A percentile compares a stretch with the other conserved stretches of the same genome.
These are phyloP conservation scores for Pulveroboletus frians DNA, from an alignment of 768 basidiomycete genomes.

Conservation along the genomic window DNA sequence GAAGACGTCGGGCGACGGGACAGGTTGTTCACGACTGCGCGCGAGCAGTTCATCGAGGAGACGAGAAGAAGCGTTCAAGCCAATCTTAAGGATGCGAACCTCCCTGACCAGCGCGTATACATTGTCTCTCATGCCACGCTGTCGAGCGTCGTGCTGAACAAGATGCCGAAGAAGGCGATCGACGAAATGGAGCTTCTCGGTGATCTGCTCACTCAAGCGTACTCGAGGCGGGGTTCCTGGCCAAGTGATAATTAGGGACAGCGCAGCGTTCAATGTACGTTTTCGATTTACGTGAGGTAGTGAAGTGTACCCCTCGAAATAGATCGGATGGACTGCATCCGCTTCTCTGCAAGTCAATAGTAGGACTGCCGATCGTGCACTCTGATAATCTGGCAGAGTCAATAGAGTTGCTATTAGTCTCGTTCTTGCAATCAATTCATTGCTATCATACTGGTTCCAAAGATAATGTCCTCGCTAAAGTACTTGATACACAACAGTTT, in stretches of 20 bases:
- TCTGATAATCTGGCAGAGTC: too few species aligned
- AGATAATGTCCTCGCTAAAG: too few species aligned
- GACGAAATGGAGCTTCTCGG: slow-evolving; percentile 4
- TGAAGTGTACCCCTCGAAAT: background rate
- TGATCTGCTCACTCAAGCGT: background rate
- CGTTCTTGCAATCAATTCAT: too few species aligned
- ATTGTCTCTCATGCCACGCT: slow-evolving; percentile 22
- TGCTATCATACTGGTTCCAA: too few species aligned
- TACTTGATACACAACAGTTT: too few species aligned
- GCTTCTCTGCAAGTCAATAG: too few species aligned
- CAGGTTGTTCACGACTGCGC: slow-evolving; percentile 11
- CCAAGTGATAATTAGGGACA: too few species aligned
- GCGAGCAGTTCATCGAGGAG: slow-evolving; percentile 18
- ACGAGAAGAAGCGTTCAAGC: slow-evolving; percentile 17
- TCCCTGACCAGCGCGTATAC: slow-evolving; percentile 24
- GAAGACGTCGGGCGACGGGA: slow-evolving; percentile 7
- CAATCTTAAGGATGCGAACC: slow-evolving; percentile 15
- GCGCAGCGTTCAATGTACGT: too few species aligned
- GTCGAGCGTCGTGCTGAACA: slow-evolving; percentile 8
- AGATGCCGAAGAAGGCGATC: slow-evolving; percentile 9
- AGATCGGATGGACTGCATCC: too few species aligned
- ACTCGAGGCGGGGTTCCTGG: background rate
- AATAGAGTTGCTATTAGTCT: too few species aligned
- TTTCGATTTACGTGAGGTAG: too few species aligned
- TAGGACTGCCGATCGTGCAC: too few species aligned